Conservation (phyloP, 208 protist genomes). For the Balamuthia mandrillaris region DNA sequence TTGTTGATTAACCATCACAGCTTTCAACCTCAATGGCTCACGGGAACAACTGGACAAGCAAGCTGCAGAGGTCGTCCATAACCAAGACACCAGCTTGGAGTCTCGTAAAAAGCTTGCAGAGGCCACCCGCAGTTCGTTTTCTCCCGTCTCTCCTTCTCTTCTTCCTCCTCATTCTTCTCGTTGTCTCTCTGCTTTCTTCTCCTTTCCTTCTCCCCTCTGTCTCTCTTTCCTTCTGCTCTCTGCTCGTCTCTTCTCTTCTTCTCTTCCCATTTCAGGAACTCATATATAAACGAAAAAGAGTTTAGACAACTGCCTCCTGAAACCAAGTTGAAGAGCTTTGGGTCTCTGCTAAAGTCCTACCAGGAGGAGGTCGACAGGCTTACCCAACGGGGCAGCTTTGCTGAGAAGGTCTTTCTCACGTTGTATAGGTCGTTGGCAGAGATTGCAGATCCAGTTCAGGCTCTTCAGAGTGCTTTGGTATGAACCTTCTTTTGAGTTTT, state of each 20-base stretch:
- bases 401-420: conserved; percentile 49
- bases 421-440: conserved; percentile 47
- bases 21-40: not conserved
- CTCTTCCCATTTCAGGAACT: not conserved
- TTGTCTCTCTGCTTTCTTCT: too few species aligned
- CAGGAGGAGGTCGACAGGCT: conserved; percentile 59
- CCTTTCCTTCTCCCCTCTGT: too few species aligned
- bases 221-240: too few species aligned
- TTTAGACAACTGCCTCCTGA: conserved; percentile 50
- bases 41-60: not conserved
- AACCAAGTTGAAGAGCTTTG: conserved; percentile 43
- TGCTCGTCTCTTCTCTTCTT: too few species aligned
- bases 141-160: too few species aligned
- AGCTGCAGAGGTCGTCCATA: not conserved
- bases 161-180: too few species aligned
- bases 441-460: conserved; percentile 26
- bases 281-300: too few species aligned
- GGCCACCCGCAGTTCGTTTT: too few species aligned
- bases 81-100: not conserved
- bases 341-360: conserved; percentile 47
- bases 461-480: conserved; percentile 24
- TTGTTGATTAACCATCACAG: too few species aligned
- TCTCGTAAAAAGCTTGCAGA: not conserved
- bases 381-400: conserved; percentile 48
- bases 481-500: not conserved